These are phyloP conservation scores for Geotrichum reessii DNA, from an alignment of 1,139 yeast species.

Conservation along the genomic window DNA sequence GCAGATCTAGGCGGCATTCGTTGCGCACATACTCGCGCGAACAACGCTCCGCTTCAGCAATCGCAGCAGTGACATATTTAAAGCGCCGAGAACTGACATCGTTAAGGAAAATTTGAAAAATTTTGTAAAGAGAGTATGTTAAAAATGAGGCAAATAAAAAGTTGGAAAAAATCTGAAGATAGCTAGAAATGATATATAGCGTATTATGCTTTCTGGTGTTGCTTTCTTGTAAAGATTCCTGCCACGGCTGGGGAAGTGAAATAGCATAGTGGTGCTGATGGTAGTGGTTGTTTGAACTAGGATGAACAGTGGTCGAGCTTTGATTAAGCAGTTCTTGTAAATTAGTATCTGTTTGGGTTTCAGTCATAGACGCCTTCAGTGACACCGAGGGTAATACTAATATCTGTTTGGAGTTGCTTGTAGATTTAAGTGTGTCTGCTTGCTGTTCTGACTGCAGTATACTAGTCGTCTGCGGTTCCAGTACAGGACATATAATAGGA, in stretches of 20 bases:
- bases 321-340: neutral
- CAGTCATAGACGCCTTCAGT: neutral
- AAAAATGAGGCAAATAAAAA: conserved; percentile 13
- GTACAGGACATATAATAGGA: neutral
- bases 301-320: neutral
- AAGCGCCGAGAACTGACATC: conserved; percentile 6
- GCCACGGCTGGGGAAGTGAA: conserved; percentile 12
- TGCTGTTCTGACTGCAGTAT: neutral
- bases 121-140: conserved; percentile 5
- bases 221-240: neutral
- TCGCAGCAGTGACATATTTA: conserved; percentile 1
- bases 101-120: conserved; percentile 1
- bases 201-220: conserved; percentile 1
- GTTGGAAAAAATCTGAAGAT: conserved; percentile 17
- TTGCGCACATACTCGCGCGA: conserved; percentile 61
- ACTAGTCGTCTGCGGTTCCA: neutral
- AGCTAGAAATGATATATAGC: conserved; percentile 15
- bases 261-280: conserved; percentile 14
- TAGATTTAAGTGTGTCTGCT: neutral
- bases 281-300: conserved; percentile 1
- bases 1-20: conserved; percentile 47
- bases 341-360: neutral
- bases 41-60: conserved; percentile 39
- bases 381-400: neutral
- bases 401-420: neutral